phyloP scores from a whole-genome alignment of 2,329 filamentous ascomycete species.

The Thielaviopsis musarum region DNA sequence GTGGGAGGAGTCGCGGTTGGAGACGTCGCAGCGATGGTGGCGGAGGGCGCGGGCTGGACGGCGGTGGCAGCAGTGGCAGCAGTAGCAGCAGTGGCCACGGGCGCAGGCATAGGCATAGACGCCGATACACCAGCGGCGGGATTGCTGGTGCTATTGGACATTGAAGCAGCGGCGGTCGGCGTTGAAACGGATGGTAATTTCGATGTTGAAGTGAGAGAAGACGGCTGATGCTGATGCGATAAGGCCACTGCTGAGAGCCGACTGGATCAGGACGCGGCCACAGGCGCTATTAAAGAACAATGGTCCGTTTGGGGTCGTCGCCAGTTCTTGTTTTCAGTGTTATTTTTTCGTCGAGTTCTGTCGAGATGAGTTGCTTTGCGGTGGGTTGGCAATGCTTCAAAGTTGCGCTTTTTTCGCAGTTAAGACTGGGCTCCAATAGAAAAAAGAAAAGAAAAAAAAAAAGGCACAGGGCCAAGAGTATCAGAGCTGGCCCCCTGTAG shows the following conservation, averaged over 20 bases:
- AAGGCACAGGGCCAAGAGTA: background rate
- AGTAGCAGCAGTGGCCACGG: background rate
- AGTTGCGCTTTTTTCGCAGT: background rate
- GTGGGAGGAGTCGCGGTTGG: background rate
- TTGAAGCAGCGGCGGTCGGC: background rate
- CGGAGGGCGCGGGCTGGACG: background rate
- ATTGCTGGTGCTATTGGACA: background rate
- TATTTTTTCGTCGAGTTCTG: background rate
- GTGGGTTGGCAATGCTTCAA: background rate
- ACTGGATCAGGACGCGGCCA: background rate
- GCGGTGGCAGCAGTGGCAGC: background rate
- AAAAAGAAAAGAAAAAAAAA: background rate
- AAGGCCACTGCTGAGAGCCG: background rate
- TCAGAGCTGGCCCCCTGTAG: background rate
- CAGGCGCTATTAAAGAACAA: background rate
- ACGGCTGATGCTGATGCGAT: background rate
- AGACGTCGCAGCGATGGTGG: background rate
- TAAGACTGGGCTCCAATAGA: too few relatives aligned
- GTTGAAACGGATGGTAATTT: background rate
- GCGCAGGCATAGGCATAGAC: background rate
- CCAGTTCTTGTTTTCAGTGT: background rate
- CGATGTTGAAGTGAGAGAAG: background rate
- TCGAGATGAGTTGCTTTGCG: background rate
- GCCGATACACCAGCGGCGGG: too few relatives aligned
- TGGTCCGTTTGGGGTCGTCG: background rate